phyloP scores from a whole-genome alignment of 78 protist genomes.

The Polysphondylium violaceum region DNA sequence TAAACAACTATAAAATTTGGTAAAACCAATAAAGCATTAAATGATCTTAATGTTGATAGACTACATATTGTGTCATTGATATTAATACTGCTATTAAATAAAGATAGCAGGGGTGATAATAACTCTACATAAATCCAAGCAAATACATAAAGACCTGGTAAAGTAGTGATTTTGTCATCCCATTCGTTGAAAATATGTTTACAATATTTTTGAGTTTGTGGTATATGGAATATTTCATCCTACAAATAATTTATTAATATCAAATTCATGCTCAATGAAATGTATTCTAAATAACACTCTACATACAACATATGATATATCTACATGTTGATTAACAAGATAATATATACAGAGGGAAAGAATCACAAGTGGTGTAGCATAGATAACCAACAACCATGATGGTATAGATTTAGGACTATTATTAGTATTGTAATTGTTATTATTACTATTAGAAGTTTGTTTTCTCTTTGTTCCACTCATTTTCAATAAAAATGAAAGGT shows the following conservation, averaged over 20 bases:
- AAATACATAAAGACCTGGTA: slow-evolving; percentile 66
- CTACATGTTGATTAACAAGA: slow-evolving; percentile 7
- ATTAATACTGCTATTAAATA: not conserved
- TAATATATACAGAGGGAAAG: not conserved
- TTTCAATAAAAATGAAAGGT: too few species aligned
- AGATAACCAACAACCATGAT: too few species aligned
- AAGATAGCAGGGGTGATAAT: not conserved
- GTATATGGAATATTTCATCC: slow-evolving; percentile 71
- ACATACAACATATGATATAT: slow-evolving; percentile 35
- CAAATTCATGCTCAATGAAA: not conserved
- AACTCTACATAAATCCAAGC: not conserved
- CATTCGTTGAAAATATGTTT: slow-evolving; percentile 18
- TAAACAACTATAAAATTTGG: not conserved
- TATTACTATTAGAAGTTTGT: too few species aligned
- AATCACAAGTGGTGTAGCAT: too few species aligned
- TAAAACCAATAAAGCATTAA: slow-evolving; percentile 1
- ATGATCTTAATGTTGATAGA: not conserved
- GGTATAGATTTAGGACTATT: too few species aligned
- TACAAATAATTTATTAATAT: not conserved
- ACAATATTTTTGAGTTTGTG: slow-evolving; percentile 49
- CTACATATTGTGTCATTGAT: slow-evolving; percentile 1
- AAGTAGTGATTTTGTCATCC: slow-evolving; percentile 62
- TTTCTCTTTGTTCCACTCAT: too few species aligned
- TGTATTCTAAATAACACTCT: not conserved
- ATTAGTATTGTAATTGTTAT: too few species aligned